These are phyloP conservation scores for Suillus brevipes DNA, from an alignment of 768 basidiomycete genomes.

Conservation along the genomic window DNA sequence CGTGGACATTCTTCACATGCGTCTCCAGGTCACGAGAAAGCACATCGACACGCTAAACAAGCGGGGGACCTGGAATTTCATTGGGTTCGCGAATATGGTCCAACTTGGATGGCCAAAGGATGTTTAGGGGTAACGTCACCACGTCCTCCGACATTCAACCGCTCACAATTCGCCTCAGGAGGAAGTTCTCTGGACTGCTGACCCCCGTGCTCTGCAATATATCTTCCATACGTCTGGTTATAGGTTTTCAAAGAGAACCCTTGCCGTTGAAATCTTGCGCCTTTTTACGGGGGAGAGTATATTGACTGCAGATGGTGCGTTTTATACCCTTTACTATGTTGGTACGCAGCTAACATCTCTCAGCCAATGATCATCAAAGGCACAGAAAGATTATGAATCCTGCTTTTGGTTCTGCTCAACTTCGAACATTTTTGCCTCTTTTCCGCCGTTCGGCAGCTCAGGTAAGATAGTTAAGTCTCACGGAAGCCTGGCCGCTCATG, in stretches of 20 bases:
- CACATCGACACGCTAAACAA: slow-evolving; percentile 22
- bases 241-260: slow-evolving; percentile 23
- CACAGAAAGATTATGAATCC: slow-evolving; percentile 32
- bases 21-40: slow-evolving; percentile 24
- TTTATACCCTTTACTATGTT: neutral
- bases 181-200: slow-evolving; percentile 28
- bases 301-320: slow-evolving; percentile 18
- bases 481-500: neutral
- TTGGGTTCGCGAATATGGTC: slow-evolving; percentile 31
- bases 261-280: slow-evolving; percentile 11
- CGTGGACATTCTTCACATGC: neutral
- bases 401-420: slow-evolving; percentile 27
- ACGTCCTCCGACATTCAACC: neutral
- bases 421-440: slow-evolving; percentile 25
- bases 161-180: slow-evolving; percentile 16
- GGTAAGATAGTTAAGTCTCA: slow-evolving; percentile 12
- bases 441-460: slow-evolving; percentile 24
- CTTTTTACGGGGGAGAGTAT: slow-evolving; percentile 27
- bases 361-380: slow-evolving; percentile 26
- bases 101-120: slow-evolving; percentile 20
- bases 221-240: slow-evolving; percentile 31
- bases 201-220: slow-evolving; percentile 30
- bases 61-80: slow-evolving; percentile 32
- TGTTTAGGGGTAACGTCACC: slow-evolving; percentile 14
- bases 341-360: neutral